Evolutionary conservation across 768 basidiomycete genomes (phyloP), one percentile per base, ranked within the genome.

Genomic region (Hysterangium stoloniferum): DNA sequence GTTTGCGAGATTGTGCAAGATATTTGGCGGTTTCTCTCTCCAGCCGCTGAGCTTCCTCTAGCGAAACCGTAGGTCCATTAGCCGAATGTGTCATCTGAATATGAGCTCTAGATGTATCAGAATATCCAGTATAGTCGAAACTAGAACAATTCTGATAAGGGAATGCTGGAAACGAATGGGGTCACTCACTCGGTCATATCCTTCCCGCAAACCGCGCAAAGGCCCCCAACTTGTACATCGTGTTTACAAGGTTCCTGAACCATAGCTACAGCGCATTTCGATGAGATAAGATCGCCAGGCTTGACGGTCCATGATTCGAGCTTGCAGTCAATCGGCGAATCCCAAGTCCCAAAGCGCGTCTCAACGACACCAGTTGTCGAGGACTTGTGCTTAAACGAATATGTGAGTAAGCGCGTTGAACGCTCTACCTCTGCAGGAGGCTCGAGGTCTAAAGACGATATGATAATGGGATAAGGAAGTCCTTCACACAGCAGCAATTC

Each of bases 31-130:
- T 88, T 61, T 91, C 84, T 33, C 75, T 74, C 63, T 95, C 93
- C 54, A 97, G 83, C 33, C 86, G 79, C 58, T 86, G 82, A 0
- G 96, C 96, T 71, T 97, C 93, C 58, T 90, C 86, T 49, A 90
- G 71, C 1, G 93, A 94, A 35, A 97, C 93, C 24, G 87, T 87
- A 1, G 95, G 91, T 0, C 90, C 89, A 56, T 84, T 81, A 37
- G 89, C 86, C 52, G 87, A 88, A 67, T 99, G 94, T 6, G 87
- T 91, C 85, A 98, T 94, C 63, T 86, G 87, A 57, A 95, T 93
- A 41, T 80, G 82, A 44, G 92, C 92, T 52, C 91, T 80, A 31
- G 83, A 80, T 34, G 87, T 78, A 68, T 93, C 88, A 19, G 86
- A 85, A 71, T 83, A 87, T 24, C 89, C 91, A 0, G 83, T 87